Base-by-base conservation (phyloP, 257 asterid species). In the Paraleonurus japonicus region DNA sequence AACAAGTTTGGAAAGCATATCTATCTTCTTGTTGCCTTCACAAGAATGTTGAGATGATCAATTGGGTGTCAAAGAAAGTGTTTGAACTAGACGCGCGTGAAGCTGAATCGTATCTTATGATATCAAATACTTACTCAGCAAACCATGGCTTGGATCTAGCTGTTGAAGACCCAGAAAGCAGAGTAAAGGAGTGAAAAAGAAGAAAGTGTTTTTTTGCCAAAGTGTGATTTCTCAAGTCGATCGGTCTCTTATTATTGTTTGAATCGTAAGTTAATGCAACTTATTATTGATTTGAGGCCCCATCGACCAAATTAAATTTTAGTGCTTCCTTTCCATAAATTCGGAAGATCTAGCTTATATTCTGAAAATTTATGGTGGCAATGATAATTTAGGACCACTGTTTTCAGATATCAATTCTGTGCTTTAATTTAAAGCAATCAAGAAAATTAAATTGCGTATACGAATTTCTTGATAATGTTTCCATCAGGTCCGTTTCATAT, bases 21-120 rank as follows among this genome's bases (percentile, higher is more conserved):
- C 67, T 90, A 33, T 83, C 91, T 47, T 80, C 83, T 47, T 88
- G 96, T 65, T 77, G 82, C 83, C 75, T 88, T 65, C 95, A 90
- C 74, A 88, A 83, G 75, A 75, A 90, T 58, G 77, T 81, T 51
- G 87, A 90, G 83, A 78, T 86, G 86, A 77, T 85, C 24, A 85
- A 76, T 65, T 87, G 78, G 88, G 90, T 81, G 28, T 81, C 90
- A 4, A 28, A 81, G 76, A 83, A 90, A 77, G 72, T 90, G 69
- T 64, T 87, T 22, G 76, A 88, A 61, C 76, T 88, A 65, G 82
- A 81, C 70, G 84, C 90, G 0, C 23, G 33, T 37, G 89, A 77
- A 76, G 79, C 78, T 16, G 83, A 80, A 54, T 73, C 86, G 13
- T 85, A 84, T 73, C 79, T 85, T 62, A 65, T 88, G 61, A 59